These are phyloP conservation scores for Vigna reflexopilosa DNA, from an alignment of 306 rosid genomes.

Conservation along the genomic window DNA sequence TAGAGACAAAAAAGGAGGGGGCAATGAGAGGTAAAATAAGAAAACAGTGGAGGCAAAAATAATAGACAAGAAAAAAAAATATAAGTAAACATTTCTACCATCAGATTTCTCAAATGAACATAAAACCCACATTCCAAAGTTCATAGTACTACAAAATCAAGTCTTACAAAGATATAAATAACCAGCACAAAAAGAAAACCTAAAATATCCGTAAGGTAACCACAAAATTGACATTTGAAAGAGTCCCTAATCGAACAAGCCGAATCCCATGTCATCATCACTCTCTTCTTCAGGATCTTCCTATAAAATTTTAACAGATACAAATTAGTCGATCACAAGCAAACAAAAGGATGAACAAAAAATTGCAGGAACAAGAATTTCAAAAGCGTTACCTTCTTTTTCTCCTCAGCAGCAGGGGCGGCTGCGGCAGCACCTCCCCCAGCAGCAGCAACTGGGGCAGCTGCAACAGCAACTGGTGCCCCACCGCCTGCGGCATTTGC, in stretches of 20 bases:
- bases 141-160: constrained; percentile 37
- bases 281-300: constrained; percentile 82
- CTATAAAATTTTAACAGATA: constrained; percentile 45
- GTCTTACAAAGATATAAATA: constrained; percentile 30
- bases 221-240: constrained; percentile 33
- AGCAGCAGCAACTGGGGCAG: constrained; percentile 59
- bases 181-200: constrained; percentile 26
- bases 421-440: constrained; percentile 57
- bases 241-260: constrained; percentile 68
- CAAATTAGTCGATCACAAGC: constrained; percentile 18
- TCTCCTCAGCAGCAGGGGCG: constrained; percentile 70
- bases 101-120: constrained; percentile 5
- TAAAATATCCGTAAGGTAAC: constrained; percentile 34
- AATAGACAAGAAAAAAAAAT: not conserved
- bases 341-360: not conserved
- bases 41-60: not conserved
- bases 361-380: not conserved
- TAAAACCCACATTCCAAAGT: constrained; percentile 17
- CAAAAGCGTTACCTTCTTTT: constrained; percentile 66
- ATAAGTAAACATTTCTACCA: not conserved
- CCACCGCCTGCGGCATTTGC: constrained; percentile 72
- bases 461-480: constrained; percentile 61
- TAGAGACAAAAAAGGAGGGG: too few relatives aligned
- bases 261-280: constrained; percentile 78
- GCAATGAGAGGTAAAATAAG: too few relatives aligned